Evolutionary conservation across 106 monocot species (phyloP).

Genomic region (Acorus gramineus): DNA sequence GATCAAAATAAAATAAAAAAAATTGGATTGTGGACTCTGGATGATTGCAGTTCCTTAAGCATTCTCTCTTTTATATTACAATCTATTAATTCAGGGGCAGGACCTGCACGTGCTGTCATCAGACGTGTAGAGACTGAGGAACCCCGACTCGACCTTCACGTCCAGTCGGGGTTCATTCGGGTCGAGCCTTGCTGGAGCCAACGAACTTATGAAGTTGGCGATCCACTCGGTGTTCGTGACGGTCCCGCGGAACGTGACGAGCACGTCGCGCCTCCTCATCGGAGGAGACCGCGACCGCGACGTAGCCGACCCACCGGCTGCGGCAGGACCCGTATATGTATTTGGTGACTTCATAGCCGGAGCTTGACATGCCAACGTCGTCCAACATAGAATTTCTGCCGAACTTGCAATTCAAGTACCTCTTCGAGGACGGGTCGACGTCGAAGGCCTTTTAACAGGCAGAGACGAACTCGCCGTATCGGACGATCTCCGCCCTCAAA

Average conservation of each 20-base stretch:
- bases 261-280: slow-evolving; percentile 23
- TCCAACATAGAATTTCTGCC: slow-evolving; percentile 28
- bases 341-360: slow-evolving; percentile 35
- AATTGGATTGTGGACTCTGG: too few relatives aligned
- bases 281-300: slow-evolving; percentile 33
- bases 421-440: slow-evolving; percentile 32
- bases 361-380: slow-evolving; percentile 12
- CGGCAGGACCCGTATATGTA: slow-evolving; percentile 38
- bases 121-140: slow-evolving; percentile 48
- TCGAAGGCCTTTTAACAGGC: slow-evolving; percentile 54
- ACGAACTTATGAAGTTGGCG: slow-evolving; percentile 45
- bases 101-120: too few relatives aligned
- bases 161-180: slow-evolving; percentile 28
- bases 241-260: slow-evolving; percentile 43
- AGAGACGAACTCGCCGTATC: slow-evolving; percentile 35
- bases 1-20: too few relatives aligned
- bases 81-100: too few relatives aligned
- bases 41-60: too few relatives aligned
- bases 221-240: slow-evolving; percentile 42
- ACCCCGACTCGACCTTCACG: slow-evolving; percentile 48
- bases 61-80: too few relatives aligned
- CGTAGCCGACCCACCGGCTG: slow-evolving; percentile 56
- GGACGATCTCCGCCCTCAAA: slow-evolving; percentile 33
- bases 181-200: slow-evolving; percentile 34
- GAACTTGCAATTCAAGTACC: slow-evolving; percentile 48